Evolutionary conservation across 2,329 filamentous ascomycete genomes (phyloP), one percentile per base, ranked within the genome.

Genomic region (Elsinoe fawcettii): DNA sequence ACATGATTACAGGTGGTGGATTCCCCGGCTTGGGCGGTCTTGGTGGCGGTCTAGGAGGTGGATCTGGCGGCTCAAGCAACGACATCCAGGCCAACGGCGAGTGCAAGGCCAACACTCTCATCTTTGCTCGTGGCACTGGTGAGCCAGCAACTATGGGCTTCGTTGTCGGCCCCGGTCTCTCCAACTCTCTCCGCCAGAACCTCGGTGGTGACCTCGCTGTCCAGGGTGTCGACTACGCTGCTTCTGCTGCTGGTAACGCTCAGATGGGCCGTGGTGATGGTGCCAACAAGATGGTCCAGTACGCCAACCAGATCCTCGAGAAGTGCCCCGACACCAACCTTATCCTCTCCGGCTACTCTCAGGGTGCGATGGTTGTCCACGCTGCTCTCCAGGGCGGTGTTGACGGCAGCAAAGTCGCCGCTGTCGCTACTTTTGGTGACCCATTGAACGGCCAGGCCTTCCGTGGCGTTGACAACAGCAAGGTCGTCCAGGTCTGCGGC

Each of bases 41-140:
- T n/a, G 57, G 43, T 9, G 34, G 34, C 34, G 34, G 34, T 37
- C 34, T 37, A 3, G 34, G 34, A 4, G 34, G 34, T 37, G 41
- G 41, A 30, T 30, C 27, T 30, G 9, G 27, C 14, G 32, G 46
- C 32, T 25, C 58, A 16, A 56, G 51, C 36, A 61, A 60, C 49
- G 62, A 63, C 47, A 53, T 62, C 22, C 54, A 46, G 4, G 39
- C 27, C 14, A 60, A 60, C 57, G 59, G 56, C 37, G 60, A 56
- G 51, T 78, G 75, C 67, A 74, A 73, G 56, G 66, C 70, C 22
- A 73, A 79, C 60, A 81, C 79, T 2, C 67, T 82, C 51, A 75
- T 83, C 62, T 82, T 80, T 61, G 80, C 80, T n/a, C 75, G 80
- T n/a, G 80, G 80, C 8, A 82, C 80, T 6, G 75, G 73, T 2